These are phyloP conservation scores for Flueggea neowawraea DNA, from an alignment of 441 rosid species.

Conservation along the genomic window DNA sequence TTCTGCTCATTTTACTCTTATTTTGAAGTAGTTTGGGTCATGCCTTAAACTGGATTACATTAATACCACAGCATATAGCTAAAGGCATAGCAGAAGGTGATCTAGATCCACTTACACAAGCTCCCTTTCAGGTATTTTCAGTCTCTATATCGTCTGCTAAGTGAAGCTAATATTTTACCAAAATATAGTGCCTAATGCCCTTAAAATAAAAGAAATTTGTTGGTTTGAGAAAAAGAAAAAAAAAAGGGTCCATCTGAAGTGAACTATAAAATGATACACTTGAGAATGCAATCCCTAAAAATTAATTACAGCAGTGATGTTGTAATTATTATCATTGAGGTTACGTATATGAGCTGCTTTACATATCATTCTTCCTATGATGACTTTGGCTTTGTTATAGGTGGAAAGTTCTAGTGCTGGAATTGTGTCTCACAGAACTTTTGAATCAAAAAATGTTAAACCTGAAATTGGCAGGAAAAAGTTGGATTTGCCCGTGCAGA, in stretches of 20 bases:
- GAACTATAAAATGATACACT: too few species aligned
- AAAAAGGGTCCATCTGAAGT: too few species aligned
- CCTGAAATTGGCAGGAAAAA: slow-evolving; percentile 57
- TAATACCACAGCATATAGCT: slow-evolving; percentile 66
- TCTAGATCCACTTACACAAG: slow-evolving; percentile 83
- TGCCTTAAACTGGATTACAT: slow-evolving; percentile 59
- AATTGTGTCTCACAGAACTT: slow-evolving; percentile 17
- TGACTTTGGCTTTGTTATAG: slow-evolving; percentile 30
- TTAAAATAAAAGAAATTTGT: not conserved
- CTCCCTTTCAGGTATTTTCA: slow-evolving; percentile 69
- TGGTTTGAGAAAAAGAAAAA: not conserved
- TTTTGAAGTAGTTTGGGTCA: slow-evolving; percentile 8
- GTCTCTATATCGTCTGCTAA: slow-evolving; percentile 4
- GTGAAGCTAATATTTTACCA: not conserved
- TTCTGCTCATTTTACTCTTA: not conserved
- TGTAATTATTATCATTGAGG: not conserved
- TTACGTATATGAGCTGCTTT: not conserved
- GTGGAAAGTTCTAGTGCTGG: slow-evolving; percentile 33
- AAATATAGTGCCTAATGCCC: not conserved
- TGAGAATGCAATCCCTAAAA: too few species aligned
- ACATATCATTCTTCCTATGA: not conserved
- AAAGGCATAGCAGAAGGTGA: slow-evolving; percentile 87
- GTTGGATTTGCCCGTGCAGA: slow-evolving; percentile 90
- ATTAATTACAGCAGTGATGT: too few species aligned
- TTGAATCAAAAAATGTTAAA: slow-evolving; percentile 37